Percentiles rank a stretch among this genome's conserved stretches.
phyloP scores from a whole-genome alignment of 1,284 basidiomycete species.

The Pyrrhoderma lamaoense region DNA sequence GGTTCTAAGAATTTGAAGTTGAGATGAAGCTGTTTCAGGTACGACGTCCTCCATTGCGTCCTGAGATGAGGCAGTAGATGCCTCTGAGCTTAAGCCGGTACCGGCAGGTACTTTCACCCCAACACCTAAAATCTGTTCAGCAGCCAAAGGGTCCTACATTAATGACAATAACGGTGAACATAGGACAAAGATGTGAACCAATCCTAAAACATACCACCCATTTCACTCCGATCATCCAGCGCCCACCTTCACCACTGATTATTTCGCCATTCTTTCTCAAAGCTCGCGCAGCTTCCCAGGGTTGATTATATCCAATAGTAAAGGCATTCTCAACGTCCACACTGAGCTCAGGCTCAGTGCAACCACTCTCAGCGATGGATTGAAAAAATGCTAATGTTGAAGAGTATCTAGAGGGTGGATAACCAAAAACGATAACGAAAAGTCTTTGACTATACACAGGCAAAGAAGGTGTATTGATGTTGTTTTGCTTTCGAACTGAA shows the following conservation, averaged over 20 bases:
- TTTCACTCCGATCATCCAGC: slow-evolving; percentile 77
- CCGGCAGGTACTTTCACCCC: slow-evolving; percentile 3
- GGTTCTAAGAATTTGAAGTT: slow-evolving; percentile 34
- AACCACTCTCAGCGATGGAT: slow-evolving; percentile 43
- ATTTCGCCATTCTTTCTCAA: slow-evolving; percentile 74
- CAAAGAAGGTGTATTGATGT: slow-evolving; percentile 26
- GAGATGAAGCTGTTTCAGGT: slow-evolving; percentile 10
- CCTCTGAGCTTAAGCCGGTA: not conserved
- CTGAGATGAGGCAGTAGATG: not conserved
- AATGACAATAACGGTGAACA: not conserved
- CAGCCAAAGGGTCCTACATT: slow-evolving; percentile 4
- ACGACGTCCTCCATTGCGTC: slow-evolving; percentile 3
- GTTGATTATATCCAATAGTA: slow-evolving; percentile 59
- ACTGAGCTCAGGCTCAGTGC: slow-evolving; percentile 58
- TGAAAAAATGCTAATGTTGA: slow-evolving; percentile 65
- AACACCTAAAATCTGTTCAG: slow-evolving; percentile 17
- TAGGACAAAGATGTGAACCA: not conserved
- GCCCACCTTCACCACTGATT: slow-evolving; percentile 40
- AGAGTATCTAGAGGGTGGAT: slow-evolving; percentile 65
- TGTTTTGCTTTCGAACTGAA: slow-evolving; percentile 26
- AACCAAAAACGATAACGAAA: slow-evolving; percentile 69
- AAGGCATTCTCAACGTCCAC: slow-evolving; percentile 64
- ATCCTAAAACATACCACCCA: slow-evolving; percentile 52
- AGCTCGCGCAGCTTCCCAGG: slow-evolving; percentile 65
- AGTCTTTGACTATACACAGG: slow-evolving; percentile 30